Evolutionary conservation across 208 protist genomes (phyloP), one percentile per base, ranked within the genome.

Genomic region (Acanthamoeba quina): DNA sequence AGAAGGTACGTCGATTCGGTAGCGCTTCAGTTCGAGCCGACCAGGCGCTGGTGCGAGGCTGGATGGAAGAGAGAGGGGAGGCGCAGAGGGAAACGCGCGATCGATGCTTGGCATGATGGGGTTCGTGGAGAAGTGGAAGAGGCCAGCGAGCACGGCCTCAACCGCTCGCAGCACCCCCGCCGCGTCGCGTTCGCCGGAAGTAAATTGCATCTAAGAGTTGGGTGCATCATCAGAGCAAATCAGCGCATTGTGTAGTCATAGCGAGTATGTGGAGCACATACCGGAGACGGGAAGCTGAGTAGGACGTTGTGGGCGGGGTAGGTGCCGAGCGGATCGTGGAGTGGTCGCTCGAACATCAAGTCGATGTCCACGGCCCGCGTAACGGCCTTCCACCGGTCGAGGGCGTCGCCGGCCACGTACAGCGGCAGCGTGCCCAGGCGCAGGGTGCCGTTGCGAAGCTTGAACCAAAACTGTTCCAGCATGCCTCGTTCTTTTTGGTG

Each of bases 391-490:
- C 66, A 74, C 31, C 26, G 26, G n/a, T 74, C 66, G n/a, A 74
- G 66, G 31, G 66, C 26, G 26, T 31, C 66, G 31, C 66, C 66
- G 13, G n/a, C 26, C 13, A 74, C 66, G 66, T 74, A 74, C 26
- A 74, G 66, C 26, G 66, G 66, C 66, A 74, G 66, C 26, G 66
- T 37, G 13, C 66, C 66, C 26, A 74, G 66, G 66, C 66, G 66
- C 31, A 74, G 31, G 26, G 17, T 74, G 66, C 66, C 66, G 31
- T 74, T 74, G n/a, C 66, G 66, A 34, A 74, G 66, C 66, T 74
- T 74, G 19, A 74, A 74, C 66, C 29, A 74, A 37, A 34, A 74
- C 66, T 74, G 66, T 31, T 74, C 66, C 66, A 74, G n/a, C 66
- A 74, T 74, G 66, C 66, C 66, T 74, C 26, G 66, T 29, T 37